Evolutionary conservation across 495 filamentous ascomycete species (phyloP).

Genomic region (Choiromyces venosus): DNA sequence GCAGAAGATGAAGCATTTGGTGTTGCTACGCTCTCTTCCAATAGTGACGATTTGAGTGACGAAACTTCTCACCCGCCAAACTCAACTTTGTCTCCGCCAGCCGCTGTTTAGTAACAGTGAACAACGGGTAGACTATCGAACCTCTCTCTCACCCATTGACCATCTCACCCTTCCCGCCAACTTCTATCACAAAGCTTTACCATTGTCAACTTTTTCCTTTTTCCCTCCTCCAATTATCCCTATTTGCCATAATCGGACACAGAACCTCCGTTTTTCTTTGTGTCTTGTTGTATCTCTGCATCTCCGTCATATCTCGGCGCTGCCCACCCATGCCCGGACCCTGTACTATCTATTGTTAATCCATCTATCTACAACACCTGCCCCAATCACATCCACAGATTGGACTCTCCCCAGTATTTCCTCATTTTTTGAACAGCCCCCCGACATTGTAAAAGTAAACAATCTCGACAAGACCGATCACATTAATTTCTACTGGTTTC

Average conservation of each 20-base stretch:
- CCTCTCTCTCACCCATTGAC: not conserved
- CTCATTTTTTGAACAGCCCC: not conserved
- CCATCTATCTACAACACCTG: not conserved
- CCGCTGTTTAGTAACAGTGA: not conserved
- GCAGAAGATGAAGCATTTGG: not conserved
- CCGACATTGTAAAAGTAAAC: not conserved
- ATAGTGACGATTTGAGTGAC: not conserved
- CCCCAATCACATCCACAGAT: not conserved
- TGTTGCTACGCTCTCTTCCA: not conserved
- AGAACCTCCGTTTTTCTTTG: not conserved
- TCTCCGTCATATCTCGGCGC: not conserved
- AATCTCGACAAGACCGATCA: not conserved
- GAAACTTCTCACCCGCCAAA: not conserved
- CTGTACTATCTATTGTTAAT: not conserved
- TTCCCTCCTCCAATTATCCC: not conserved
- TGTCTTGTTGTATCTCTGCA: not conserved
- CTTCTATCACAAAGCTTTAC: not conserved
- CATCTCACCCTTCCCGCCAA: not conserved
- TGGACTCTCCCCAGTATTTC: not conserved
- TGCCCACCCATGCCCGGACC: not conserved
- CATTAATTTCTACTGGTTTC: not conserved
- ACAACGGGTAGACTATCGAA: not conserved
- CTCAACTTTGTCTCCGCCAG: not conserved
- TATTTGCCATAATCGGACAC: not conserved
- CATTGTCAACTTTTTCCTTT: not conserved